Base-by-base conservation (phyloP, 768 basidiomycete species). In the Hirschioporus abietinus region DNA sequence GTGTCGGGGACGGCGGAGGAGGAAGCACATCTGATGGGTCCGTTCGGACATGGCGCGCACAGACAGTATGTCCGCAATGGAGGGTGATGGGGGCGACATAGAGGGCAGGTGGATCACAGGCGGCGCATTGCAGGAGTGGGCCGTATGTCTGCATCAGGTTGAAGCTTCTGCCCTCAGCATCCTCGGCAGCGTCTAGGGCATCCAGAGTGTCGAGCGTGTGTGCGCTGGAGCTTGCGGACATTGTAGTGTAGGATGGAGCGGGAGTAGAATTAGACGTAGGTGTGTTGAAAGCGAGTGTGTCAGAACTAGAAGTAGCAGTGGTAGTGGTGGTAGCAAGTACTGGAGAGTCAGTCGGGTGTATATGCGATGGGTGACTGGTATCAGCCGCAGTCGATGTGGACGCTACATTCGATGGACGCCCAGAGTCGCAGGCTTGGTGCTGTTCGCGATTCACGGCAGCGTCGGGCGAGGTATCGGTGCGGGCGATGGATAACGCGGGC, bases 61-160 rank as follows among this genome's bases (percentile, higher is more conserved):
- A 97, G 68, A 96, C 69, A 24, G 93, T 83, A 74, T 97, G 95
- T 64, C 95, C 95, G 72, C 95, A 97, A 71, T 80, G 84, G 57
- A 96, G 87, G 9, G 81, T 84, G 36, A 84, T 78, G 1, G 88
- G 88, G 3, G 78, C 73, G 25, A 71, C 66, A 25, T 88, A 78
- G 65, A 77, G 65, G 25, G 74, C 57, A 0, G 74, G 67, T 7
- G 76, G 73, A 0, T 71, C 64, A 70, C 91, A 91, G 75, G 84
- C 72, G 2, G 85, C 82, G 72, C 91, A 92, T 64, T 67, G 66
- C 66, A 89, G 78, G 65, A 85, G 72, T 42, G 78, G 71, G 64
- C 42, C 42, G 20, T 52, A 52, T 15, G 42, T 52, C 42, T 15
- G 42, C 20, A 20, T 20, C 12, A 10, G 42, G 42, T 52, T 10